Percentiles rank a stretch among this genome's conserved stretches.
phyloP scores from a whole-genome alignment of 192 early-diverging fungal species.

The Obelidium mucronatum region DNA sequence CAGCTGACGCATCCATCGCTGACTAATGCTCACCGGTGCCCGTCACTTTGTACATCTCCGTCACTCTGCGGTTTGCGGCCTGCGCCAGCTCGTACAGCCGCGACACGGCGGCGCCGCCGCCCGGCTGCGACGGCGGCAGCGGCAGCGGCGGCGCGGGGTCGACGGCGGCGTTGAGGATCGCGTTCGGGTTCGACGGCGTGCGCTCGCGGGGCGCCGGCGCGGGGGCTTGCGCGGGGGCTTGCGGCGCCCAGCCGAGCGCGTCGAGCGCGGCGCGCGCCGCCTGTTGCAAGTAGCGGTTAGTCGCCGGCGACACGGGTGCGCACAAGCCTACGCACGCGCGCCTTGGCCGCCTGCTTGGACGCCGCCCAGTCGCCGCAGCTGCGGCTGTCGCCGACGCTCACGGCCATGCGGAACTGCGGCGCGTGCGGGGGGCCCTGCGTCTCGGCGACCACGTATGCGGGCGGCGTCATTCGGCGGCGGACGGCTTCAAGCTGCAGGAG shows the following conservation, averaged over 20 bases:
- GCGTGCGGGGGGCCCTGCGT: not conserved
- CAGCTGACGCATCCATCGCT: not conserved
- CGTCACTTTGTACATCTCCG: constrained; percentile 11
- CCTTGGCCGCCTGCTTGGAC: not conserved
- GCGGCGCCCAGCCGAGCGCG: not conserved
- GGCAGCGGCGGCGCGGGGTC: too few species aligned
- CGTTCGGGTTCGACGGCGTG: not conserved
- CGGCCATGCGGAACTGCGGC: not conserved
- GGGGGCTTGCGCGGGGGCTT: not conserved
- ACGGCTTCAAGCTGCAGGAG: not conserved
- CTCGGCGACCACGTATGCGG: not conserved
- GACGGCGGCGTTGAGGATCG: not conserved
- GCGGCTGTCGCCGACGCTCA: not conserved
- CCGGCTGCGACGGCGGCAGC: not conserved
- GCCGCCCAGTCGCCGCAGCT: not conserved
- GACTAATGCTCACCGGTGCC: not conserved
- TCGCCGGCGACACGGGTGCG: not conserved
- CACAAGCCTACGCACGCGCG: not conserved
- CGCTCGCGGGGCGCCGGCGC: not conserved
- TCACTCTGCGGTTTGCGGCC: not conserved
- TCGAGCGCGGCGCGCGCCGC: not conserved
- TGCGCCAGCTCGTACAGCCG: constrained; percentile 8
- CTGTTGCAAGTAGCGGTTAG: not conserved
- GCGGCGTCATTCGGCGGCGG: not conserved
- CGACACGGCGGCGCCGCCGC: not conserved